A percentile compares a stretch with the other conserved stretches of the same genome.
These are phyloP conservation scores for Melampsora larici-populina DNA, from an alignment of 1,284 basidiomycete genomes.

Conservation along the genomic window DNA sequence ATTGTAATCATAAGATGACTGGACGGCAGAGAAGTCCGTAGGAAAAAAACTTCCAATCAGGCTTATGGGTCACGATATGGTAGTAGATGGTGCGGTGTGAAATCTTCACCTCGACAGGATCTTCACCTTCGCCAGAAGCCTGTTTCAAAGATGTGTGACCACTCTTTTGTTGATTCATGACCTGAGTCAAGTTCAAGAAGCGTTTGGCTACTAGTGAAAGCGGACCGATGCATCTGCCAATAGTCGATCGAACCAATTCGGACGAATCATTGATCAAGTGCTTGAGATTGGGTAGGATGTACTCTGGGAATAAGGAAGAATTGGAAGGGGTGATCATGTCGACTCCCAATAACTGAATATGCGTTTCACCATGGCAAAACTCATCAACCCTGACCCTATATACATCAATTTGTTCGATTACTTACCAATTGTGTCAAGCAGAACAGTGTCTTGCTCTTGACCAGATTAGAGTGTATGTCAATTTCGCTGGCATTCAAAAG, in stretches of 20 bases:
- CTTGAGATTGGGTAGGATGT: conserved; percentile 84
- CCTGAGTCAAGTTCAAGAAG: conserved; percentile 88
- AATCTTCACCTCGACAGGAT: conserved; percentile 65
- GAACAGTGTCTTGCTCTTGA: conserved; percentile 68
- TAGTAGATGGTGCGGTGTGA: background rate
- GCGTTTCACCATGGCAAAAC: conserved; percentile 10
- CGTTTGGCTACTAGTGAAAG: conserved; percentile 77
- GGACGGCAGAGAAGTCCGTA: background rate
- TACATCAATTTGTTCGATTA: conserved; percentile 44
- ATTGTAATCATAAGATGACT: conserved; percentile 77
- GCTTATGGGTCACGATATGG: no score
- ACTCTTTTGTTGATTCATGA: conserved; percentile 74
- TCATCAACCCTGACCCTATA: background rate
- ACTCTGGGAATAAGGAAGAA: conserved; percentile 79
- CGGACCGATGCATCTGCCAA: conserved; percentile 79
- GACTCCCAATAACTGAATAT: conserved; percentile 71
- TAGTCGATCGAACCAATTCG: conserved; percentile 80
- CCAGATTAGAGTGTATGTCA: conserved; percentile 61
- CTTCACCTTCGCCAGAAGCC: conserved; percentile 69
- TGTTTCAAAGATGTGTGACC: conserved; percentile 60
- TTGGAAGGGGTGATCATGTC: conserved; percentile 86
- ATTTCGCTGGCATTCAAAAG: conserved; percentile 75
- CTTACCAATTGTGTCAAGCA: conserved; percentile 79
- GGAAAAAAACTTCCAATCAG: background rate
- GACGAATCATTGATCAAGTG: conserved; percentile 78